Percentiles rank a stretch among this genome's conserved stretches.
These are phyloP conservation scores for Vararia minispora DNA, from an alignment of 768 basidiomycete species.

Conservation along the genomic window DNA sequence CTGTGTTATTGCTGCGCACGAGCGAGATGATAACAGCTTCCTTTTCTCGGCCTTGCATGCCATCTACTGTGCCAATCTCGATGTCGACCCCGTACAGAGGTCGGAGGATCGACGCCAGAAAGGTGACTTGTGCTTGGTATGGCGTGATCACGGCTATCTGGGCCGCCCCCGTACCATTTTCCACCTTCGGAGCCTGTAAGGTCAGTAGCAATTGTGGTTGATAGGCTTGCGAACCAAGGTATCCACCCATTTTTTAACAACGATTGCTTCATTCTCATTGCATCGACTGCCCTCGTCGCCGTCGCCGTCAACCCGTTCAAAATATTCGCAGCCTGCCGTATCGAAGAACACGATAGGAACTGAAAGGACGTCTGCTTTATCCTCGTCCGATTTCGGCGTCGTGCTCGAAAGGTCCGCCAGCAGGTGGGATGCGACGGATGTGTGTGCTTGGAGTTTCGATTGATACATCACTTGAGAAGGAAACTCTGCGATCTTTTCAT, in stretches of 20 bases:
- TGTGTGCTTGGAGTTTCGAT: constrained; percentile 56
- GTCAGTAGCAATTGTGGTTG: too few species aligned
- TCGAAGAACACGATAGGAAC: constrained; percentile 89
- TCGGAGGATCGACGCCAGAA: constrained; percentile 68
- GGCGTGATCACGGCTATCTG: constrained; percentile 89
- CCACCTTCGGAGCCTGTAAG: too few species aligned
- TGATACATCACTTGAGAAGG: constrained; percentile 77
- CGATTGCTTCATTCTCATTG: constrained; percentile 90
- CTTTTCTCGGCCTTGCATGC: constrained; percentile 95
- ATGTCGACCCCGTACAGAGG: constrained; percentile 55
- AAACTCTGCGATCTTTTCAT: constrained; percentile 73
- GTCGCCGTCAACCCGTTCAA: constrained; percentile 68
- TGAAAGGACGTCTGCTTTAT: constrained; percentile 57
- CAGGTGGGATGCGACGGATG: constrained; percentile 60
- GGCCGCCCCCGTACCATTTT: constrained; percentile 44
- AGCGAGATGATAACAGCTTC: constrained; percentile 89
- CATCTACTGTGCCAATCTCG: constrained; percentile 92
- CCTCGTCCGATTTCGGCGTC: constrained; percentile 43
- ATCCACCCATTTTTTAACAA: constrained; percentile 76
- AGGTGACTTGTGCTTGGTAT: constrained; percentile 91
- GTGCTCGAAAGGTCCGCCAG: constrained; percentile 59
- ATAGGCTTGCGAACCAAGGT: constrained; percentile 44
- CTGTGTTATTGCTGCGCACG: constrained; percentile 84
- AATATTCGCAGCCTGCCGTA: constrained; percentile 90
- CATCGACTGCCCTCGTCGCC: constrained; percentile 83